Conservation (phyloP, 495 filamentous ascomycete species). For the Aspergillus homomorphus region DNA sequence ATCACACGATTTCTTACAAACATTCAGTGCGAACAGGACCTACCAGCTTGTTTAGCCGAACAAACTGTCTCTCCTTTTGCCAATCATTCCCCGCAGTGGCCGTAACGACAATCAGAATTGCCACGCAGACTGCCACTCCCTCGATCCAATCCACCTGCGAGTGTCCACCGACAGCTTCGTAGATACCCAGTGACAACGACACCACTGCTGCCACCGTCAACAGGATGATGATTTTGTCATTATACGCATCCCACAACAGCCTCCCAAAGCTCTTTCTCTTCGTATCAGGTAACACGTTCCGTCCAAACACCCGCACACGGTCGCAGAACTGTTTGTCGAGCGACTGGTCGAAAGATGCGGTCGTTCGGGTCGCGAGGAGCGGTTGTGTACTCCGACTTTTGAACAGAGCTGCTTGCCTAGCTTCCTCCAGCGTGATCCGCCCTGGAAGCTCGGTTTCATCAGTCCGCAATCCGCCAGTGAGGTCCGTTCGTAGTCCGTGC, state of each 20-base stretch:
- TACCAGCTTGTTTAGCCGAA: constrained; percentile 47
- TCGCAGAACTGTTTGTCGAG: not conserved
- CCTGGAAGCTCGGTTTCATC: constrained; percentile 44
- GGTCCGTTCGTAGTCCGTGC: constrained; percentile 57
- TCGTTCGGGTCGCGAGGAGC: not conserved
- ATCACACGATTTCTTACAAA: no score
- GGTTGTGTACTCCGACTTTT: no score
- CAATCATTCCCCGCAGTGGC: constrained; percentile 64
- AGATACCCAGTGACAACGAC: constrained; percentile 67
- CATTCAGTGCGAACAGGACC: no score
- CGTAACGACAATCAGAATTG: constrained; percentile 61
- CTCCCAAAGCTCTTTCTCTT: constrained; percentile 11
- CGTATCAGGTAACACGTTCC: constrained; percentile 14
- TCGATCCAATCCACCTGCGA: constrained; percentile 62
- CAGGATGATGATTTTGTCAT: constrained; percentile 70
- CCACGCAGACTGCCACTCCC: constrained; percentile 66
- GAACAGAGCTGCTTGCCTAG: not conserved
- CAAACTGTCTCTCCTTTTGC: constrained; percentile 62
- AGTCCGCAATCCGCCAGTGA: constrained; percentile 53
- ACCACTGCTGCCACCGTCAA: constrained; percentile 68
- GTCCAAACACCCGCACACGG: constrained; percentile 12
- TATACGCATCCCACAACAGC: constrained; percentile 68
- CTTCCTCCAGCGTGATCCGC: not conserved
- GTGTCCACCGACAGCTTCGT: constrained; percentile 45
- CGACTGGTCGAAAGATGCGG: not conserved